Conservation (phyloP, 768 basidiomycete genomes). For the Dacryopinax primogenitus region DNA sequence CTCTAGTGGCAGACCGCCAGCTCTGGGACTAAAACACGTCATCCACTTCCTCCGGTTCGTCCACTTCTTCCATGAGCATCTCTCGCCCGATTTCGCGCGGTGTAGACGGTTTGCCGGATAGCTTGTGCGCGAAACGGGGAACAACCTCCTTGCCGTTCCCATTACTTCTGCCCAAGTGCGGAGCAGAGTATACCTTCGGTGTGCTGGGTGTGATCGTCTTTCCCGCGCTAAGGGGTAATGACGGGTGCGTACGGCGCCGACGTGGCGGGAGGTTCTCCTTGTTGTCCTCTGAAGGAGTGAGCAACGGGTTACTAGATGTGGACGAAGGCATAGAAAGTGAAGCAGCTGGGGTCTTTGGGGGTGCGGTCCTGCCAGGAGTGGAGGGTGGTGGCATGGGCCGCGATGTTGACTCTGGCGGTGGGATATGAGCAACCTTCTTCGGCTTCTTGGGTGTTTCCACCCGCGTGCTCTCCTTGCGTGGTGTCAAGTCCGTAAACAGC, state of each 20-base stretch:
- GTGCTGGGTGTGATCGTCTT: background rate
- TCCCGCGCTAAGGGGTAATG: background rate
- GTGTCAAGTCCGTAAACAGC: background rate
- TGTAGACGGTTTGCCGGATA: background rate
- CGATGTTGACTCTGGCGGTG: background rate
- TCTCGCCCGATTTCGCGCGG: background rate
- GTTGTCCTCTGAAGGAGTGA: background rate
- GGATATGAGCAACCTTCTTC: background rate
- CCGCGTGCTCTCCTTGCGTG: background rate
- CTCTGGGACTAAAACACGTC: background rate
- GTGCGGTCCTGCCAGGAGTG: too few species aligned
- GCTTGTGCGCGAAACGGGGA: background rate
- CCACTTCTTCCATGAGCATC: background rate
- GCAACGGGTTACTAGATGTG: background rate
- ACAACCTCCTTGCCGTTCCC: background rate
- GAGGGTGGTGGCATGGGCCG: background rate
- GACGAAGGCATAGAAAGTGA: background rate
- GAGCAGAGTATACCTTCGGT: background rate
- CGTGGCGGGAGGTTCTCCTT: constrained; percentile 3
- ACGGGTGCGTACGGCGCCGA: background rate
- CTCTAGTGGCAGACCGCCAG: background rate
- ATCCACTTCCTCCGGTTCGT: constrained; percentile 1
- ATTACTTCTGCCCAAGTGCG: background rate
- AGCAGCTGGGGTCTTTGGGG: background rate
- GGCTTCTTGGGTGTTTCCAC: background rate